Evolutionary conservation across 129 eudicot genomes (phyloP).

Genomic region (Chrysanthemum lavandulifolium): DNA sequence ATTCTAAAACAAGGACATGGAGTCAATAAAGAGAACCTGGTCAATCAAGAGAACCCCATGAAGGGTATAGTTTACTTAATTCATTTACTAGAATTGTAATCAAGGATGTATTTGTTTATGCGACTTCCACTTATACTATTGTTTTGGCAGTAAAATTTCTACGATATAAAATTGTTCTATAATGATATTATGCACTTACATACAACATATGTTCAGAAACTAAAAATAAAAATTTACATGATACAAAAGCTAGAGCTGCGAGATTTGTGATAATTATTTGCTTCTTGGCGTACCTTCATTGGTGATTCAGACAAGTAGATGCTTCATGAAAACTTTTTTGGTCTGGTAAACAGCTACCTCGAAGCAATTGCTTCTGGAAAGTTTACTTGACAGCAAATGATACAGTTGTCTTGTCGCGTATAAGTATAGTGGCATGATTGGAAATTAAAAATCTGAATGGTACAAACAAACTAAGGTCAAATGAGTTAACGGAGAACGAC

Average conservation of each 20-base stretch:
- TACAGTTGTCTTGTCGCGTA: neutral
- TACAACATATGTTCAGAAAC: neutral
- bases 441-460: conserved; percentile 74
- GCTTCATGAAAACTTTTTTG: conserved; percentile 5
- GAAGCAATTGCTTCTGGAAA: conserved; percentile 15
- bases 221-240: neutral
- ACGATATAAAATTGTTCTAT: neutral
- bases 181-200: neutral
- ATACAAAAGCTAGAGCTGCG: neutral
- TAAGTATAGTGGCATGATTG: conserved; percentile 5
- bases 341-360: neutral
- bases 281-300: conserved; percentile 14
- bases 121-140: neutral
- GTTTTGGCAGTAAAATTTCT: neutral
- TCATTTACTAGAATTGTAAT: neutral
- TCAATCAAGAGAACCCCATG: neutral
- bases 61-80: neutral
- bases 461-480: conserved; percentile 74
- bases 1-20: neutral
- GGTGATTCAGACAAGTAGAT: neutral
- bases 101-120: neutral
- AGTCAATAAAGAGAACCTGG: neutral
- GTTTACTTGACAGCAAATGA: conserved; percentile 2
- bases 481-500: conserved; percentile 83
- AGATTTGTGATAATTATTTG: neutral